Base-by-base conservation (phyloP, 345 rosid genomes). In the Laguncularia racemosa region DNA sequence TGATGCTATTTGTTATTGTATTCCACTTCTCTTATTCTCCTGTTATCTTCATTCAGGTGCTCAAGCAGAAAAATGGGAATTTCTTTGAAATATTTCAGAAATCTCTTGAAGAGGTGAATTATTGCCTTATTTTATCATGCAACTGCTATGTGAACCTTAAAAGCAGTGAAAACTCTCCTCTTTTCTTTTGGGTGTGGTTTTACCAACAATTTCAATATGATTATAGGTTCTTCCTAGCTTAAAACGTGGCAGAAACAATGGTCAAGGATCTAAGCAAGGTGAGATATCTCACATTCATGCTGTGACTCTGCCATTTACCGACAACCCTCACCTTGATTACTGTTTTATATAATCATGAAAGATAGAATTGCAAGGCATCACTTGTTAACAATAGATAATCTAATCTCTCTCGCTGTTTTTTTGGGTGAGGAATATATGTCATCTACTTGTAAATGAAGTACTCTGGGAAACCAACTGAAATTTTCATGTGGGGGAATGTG, bases 231-330 rank as follows among this genome's bases (percentile, higher is more conserved):
- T 23, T 17, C 52, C 60, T 55, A 49, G 12, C 44, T 43, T 45
- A 44, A 67, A 54, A 58, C 60, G 76, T 65, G 47, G 60, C 54
- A 53, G 50, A 46, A 20, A 55, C 38, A 70, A 71, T 56, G 64
- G 65, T 26, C 46, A 49, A 65, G 55, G 59, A 72, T 67, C 66
- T 20, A 76, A 60, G 23, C 52, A 69, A 68, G 83, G 85, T 84
- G 65, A 65, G 76, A 48, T 47, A 17, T n/a, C 40, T 33, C n/a
- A n/a, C 44, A 43, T 7, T 6, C 6, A 48, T n/a, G 4, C 6
- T 48, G 18, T 48, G 18, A 48, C 50, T 33, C 4, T 23, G 28
- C 40, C 9, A 33, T 33, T 33, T 33, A 33, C 40, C 4, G 7
- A 33, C 11, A 33, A 3, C 7, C 11, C 40, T 33, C 40, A 9